Evolutionary conservation across 192 early-diverging fungal genomes (phyloP).

Genomic region (Mortierella claussenii): DNA sequence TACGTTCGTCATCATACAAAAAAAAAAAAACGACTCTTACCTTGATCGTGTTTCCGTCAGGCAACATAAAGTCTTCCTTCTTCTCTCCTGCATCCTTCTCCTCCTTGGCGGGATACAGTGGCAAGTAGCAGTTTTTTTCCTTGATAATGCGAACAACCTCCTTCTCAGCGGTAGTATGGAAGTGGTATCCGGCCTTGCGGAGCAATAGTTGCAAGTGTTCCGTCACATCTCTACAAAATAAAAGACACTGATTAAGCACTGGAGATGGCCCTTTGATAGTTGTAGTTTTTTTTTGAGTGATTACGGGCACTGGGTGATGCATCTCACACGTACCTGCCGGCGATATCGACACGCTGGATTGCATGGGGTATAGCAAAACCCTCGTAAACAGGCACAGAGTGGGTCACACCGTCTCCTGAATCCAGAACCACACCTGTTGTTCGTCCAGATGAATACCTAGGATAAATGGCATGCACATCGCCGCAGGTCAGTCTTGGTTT

Average conservation of each 20-base stretch:
- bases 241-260: too few species aligned
- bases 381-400: constrained; percentile 95
- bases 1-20: too few species aligned
- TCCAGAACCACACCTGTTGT: constrained; percentile 98
- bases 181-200: constrained; percentile 87
- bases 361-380: constrained; percentile 97
- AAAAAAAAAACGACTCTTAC: too few species aligned
- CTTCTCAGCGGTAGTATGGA: constrained; percentile 93
- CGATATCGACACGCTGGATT: constrained; percentile 92
- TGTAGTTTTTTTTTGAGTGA: too few species aligned
- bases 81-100: constrained; percentile 90
- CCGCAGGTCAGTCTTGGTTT: too few species aligned
- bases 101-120: constrained; percentile 89
- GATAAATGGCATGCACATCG: too few species aligned
- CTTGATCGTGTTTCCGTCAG: constrained; percentile 87
- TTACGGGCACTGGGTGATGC: too few species aligned
- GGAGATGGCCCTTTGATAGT: too few species aligned
- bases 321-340: constrained; percentile 75
- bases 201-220: constrained; percentile 92
- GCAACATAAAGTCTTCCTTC: constrained; percentile 81
- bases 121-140: constrained; percentile 95
- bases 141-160: constrained; percentile 97
- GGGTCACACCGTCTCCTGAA: constrained; percentile 96
- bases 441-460: constrained; percentile 93
- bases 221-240: constrained; percentile 89